Base-by-base conservation (phyloP, 108 stramenopile genomes). In the Conticribra weissflogii region DNA sequence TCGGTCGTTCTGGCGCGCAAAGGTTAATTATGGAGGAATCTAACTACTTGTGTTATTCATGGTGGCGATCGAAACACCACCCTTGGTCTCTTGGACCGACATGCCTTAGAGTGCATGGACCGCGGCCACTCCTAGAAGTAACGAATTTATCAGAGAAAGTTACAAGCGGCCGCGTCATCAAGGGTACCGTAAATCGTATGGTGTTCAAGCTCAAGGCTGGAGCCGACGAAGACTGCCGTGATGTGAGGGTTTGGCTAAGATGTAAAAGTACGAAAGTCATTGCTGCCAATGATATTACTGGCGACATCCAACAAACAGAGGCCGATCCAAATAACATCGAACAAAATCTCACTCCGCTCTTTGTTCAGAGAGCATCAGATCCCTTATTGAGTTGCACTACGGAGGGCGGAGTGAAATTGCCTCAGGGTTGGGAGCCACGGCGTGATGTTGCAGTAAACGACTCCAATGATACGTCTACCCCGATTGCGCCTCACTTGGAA, bases 141-240 rank as follows among this genome's bases (percentile, higher is more conserved):
- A 83, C 75, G 1, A 86, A 95, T 64, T 46, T 95, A 51, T 88
- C 94, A 1, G 71, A 86, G 2, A 31, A 63, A 18, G 33, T 65
- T 12, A 83, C 87, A 19, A 64, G 71, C 46, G 82, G 85, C 19
- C 86, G 80, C 30, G 88, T 71, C 5, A 59, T 92, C 47, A 89
- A 92, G 76, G 94, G 94, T 12, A 92, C 91, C n/a, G 85, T 95
- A 34, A 95, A 95, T 72, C 82, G 94, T 15, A 73, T 89, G 51
- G 44, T 92, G 12, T 81, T 92, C 8, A 73, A 72, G 41, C 54
- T 95, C 5, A 24, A 79, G 55, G 85, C 91, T 7, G 88, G 81
- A 17, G 47, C 29, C 1, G 52, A 67, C 34, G 88, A 91, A 45
- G 41, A 63, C 45, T 95, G 91, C 41, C 36, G 28, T n/a, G 68